Base-by-base conservation (phyloP, 768 basidiomycete genomes). In the Cubamyces sp. region DNA sequence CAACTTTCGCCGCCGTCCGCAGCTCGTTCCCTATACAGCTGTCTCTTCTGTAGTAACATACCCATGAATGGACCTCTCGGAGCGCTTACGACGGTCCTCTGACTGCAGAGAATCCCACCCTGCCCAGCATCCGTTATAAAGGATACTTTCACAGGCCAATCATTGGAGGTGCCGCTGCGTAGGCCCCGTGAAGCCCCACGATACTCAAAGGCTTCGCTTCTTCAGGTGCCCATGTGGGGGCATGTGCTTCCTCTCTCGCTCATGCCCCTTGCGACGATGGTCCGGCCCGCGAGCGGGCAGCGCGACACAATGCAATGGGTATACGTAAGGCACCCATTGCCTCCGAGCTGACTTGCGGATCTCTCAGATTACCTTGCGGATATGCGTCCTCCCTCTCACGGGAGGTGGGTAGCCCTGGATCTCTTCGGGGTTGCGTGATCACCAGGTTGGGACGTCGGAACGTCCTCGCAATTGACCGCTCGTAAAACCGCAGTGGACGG, bases 121-220 rank as follows among this genome's bases (percentile, higher is more conserved):
- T 34, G 34, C 11, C 5, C 34, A 34, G 5, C 34, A 15, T 25
- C 48, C 26, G 19, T 5, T 25, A 19, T 14, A 47, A 25, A 25
- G 57, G 57, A 59, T 34, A 43, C 49, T 52, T 51, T 5, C 19
- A 11, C n/a, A 14, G 25, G 19, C 57, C 57, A 59, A 59, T 59
- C 49, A 59, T 5, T 40, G 28, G 6, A 6, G n/a, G 37, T 9
- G 9, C 48, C 40, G 12, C 26, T 23, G 26, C 39, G 37, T 12
- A 28, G 26, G 16, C 16, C n/a, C 19, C 39, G 47, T 26, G 21
- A n/a, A 50, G 25, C 15, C 47, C 15, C 49, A 59, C 41, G 21
- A 41, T 21, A 45, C 34, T 34, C 26, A 30, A 30, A 16, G n/a
- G 9, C 47, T 16, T n/a, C 28, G 23, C 57, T 57, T 57, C 57